phyloP scores from a whole-genome alignment of 2,329 filamentous ascomycete species.

The Penicillium corylophilum region DNA sequence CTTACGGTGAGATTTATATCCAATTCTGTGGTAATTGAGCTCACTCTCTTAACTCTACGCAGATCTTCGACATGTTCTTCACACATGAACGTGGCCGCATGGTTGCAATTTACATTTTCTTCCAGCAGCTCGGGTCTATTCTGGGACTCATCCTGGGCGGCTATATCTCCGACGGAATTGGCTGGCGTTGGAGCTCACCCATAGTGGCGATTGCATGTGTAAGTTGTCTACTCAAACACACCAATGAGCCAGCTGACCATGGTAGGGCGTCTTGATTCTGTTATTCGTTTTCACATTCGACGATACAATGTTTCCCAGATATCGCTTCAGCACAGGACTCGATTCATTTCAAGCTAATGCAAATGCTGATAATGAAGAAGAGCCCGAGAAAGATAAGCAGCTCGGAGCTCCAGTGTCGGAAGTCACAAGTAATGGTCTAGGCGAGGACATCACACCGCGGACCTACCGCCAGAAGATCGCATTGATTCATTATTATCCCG shows the following conservation, averaged over 20 bases:
- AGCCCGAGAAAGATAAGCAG: conserved; percentile 4
- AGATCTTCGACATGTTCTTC: conserved; percentile 43
- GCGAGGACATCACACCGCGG: conserved; percentile 21
- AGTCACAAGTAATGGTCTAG: conserved; percentile 15
- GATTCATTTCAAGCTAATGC: neutral
- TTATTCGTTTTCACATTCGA: conserved; percentile 37
- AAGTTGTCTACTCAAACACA: conserved; percentile 13
- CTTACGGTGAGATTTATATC: conserved; percentile 27
- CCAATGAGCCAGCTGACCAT: neutral
- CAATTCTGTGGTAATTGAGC: neutral
- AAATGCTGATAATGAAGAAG: neutral
- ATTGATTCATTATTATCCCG: conserved; percentile 25
- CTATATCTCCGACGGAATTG: conserved; percentile 34
- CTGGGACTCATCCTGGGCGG: conserved; percentile 40
- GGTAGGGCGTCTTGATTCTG: conserved; percentile 23
- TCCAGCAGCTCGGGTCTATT: conserved; percentile 42
- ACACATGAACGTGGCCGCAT: conserved; percentile 39
- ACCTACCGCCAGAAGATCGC: conserved; percentile 25
- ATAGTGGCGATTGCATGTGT: conserved; percentile 34
- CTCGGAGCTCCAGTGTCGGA: conserved; percentile 13
- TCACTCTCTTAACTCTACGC: neutral
- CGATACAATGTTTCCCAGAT: conserved; percentile 38
- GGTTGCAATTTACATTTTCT: conserved; percentile 41
- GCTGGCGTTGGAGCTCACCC: conserved; percentile 38
- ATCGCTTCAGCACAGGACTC: conserved; percentile 22